Conservation (phyloP, 1,284 basidiomycete species). For the Sporisorium graminicola region DNA sequence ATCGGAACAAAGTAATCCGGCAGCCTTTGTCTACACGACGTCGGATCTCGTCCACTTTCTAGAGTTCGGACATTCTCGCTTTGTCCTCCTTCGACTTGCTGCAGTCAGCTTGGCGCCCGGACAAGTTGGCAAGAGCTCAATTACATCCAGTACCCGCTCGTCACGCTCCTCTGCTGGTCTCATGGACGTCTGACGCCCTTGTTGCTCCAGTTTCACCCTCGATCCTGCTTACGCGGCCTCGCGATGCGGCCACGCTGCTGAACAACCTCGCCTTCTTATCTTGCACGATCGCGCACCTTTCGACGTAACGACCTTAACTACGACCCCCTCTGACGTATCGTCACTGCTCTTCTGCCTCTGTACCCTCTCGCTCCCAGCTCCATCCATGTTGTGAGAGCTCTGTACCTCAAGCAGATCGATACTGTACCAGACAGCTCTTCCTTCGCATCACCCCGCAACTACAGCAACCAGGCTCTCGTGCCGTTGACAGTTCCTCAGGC, state of each 20-base stretch:
- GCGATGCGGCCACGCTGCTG: constrained; percentile 10
- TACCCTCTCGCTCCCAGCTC: neutral
- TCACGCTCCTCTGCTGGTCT: neutral
- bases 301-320: constrained; percentile 7
- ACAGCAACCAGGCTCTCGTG: neutral
- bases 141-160: neutral
- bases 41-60: neutral
- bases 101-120: neutral
- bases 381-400: neutral
- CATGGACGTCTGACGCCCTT: neutral
- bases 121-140: neutral
- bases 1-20: neutral
- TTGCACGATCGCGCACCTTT: neutral
- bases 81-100: neutral
- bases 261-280: neutral
- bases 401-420: neutral
- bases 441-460: neutral
- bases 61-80: neutral
- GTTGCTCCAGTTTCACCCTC: neutral
- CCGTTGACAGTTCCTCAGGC: too few relatives aligned
- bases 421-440: neutral
- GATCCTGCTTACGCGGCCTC: neutral
- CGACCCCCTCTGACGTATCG: neutral
- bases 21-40: neutral
- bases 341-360: neutral